Base-by-base conservation (phyloP, 345 rosid genomes). In the Combretum micranthum region DNA sequence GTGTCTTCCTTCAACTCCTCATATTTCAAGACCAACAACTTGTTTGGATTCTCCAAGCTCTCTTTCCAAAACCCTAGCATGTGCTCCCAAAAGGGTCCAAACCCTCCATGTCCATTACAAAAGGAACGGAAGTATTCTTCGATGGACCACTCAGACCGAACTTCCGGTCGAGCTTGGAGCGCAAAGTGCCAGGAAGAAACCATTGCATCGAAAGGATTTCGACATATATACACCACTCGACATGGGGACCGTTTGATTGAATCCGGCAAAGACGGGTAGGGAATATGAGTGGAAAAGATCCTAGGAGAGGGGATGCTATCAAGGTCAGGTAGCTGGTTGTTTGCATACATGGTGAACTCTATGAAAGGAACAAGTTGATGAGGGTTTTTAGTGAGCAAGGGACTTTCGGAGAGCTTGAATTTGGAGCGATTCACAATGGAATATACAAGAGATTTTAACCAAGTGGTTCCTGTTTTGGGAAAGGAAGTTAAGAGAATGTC, bases 51-150 rank as follows among this genome's bases (percentile, higher is more conserved):
- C 26, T 66, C 70, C 52, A 32, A 18, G 65, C 77, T 72, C 19
- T 42, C 53, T 4, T 61, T 69, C 77, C 73, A 76, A 14, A 72
- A 76, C 43, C 73, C 71, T 16, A 62, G 22, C 65, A 69, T 55
- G 23, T 72, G 77, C 0, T 66, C 73, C 72, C 75, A 69, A 53
- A 76, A 76, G 5, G 77, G 81, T 2, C 77, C 81, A 47, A 42
- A 62, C 26, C 67, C 42, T 5, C 50, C 0, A 8, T 50, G 26
- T 14, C 82, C 82, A 9, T 45, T 16, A 20, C 72, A 62, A 17
- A 15, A 56, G 59, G 44, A 57, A 1, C 64, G 21, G 2, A 69
- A 73, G 14, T 17, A 42, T 4, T 73, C 77, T 42, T 57, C 70
- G 1, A 61, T 0, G 12, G 58, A 8, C 17, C 50, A 11, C 12